phyloP scores from a whole-genome alignment of 2,329 filamentous ascomycete genomes.

The Aspergillus ruber region DNA sequence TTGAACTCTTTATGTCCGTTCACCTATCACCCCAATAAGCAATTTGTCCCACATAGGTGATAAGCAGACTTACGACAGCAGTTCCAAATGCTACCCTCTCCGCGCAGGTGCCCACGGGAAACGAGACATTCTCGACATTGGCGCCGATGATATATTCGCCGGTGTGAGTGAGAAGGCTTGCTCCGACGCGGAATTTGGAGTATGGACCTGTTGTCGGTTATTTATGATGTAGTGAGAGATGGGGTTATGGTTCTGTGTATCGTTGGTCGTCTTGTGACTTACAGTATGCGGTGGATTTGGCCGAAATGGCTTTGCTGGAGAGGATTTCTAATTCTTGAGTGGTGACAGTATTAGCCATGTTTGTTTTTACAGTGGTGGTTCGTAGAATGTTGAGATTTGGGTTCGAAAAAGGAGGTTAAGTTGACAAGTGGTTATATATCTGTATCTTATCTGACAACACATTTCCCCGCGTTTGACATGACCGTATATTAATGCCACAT shows the following conservation, averaged over 20 bases:
- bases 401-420: background rate
- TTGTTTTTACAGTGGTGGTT: constrained; percentile 1
- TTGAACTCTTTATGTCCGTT: constrained; percentile 54
- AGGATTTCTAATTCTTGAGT: constrained; percentile 60
- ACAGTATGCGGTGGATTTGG: constrained; percentile 79
- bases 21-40: constrained; percentile 22
- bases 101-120: constrained; percentile 91
- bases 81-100: constrained; percentile 84
- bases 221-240: background rate
- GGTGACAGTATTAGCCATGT: constrained; percentile 43
- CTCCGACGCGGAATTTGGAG: constrained; percentile 85
- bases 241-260: background rate
- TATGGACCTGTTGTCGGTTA: constrained; percentile 59
- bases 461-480: background rate
- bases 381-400: constrained; percentile 1
- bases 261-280: constrained; percentile 21
- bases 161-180: constrained; percentile 60
- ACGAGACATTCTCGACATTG: constrained; percentile 89
- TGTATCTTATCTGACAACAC: constrained; percentile 1
- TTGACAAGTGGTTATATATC: background rate
- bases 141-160: constrained; percentile 63
- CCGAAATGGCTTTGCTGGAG: constrained; percentile 56
- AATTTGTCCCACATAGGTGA: background rate
- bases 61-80: constrained; percentile 52
- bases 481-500: no score